phyloP scores from a whole-genome alignment of 139 green algal species.

The Closterium sp. region DNA sequence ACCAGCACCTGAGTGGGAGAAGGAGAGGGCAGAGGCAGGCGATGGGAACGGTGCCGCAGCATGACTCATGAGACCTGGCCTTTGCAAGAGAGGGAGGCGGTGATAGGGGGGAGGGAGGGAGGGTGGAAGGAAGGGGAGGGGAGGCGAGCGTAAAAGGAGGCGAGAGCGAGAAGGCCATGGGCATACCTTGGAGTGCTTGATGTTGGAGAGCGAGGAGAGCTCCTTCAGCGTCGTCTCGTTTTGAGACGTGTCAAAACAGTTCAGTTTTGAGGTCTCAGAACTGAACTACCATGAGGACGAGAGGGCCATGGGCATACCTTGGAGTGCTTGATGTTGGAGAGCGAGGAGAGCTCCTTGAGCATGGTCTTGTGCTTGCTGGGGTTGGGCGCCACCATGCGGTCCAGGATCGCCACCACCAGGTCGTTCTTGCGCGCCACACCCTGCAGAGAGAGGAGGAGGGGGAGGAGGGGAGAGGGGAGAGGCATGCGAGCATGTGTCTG shows the following conservation, averaged over 20 bases:
- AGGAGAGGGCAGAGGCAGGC: not conserved
- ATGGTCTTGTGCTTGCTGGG: conserved; percentile 71
- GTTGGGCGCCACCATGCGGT: conserved; percentile 69
- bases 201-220: conserved; percentile 69
- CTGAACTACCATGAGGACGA: no score
- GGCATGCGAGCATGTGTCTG: no score
- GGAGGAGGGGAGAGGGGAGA: not conserved
- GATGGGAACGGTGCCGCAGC: no score
- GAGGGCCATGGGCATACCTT: conserved; percentile 37
- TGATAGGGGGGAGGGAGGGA: not conserved
- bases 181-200: no score
- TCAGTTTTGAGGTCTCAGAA: no score
- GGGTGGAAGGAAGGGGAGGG: not conserved
- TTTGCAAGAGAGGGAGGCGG: no score
- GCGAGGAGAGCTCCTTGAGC: conserved; percentile 74
- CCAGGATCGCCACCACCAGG: conserved; percentile 78
- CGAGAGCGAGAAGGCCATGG: no score
- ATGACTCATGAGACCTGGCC: no score
- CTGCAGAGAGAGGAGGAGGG: no score
- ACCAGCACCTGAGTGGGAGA: not conserved
- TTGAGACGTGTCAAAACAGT: no score
- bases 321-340: conserved; percentile 55
- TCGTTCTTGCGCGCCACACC: conserved; percentile 65
- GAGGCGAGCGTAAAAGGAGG: not conserved
- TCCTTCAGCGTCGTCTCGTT: conserved; percentile 73